Conservation (phyloP, 345 rosid species). For the Acer negundo region DNA sequence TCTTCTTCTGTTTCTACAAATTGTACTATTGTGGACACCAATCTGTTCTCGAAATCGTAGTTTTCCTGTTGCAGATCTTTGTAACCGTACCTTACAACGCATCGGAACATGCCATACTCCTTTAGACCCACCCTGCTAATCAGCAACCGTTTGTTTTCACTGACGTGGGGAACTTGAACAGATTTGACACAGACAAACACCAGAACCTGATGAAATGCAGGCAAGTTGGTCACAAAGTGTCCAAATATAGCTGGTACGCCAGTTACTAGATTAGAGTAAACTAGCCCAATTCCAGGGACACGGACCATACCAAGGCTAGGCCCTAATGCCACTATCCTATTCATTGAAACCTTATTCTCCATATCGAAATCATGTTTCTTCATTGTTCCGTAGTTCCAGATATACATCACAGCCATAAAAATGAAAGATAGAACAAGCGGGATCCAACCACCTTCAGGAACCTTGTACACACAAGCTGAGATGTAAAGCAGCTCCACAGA, state of each 20-base stretch:
- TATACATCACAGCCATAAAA: slow-evolving; percentile 63
- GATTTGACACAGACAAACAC: slow-evolving; percentile 80
- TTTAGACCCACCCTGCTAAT: slow-evolving; percentile 71
- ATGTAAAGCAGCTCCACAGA: slow-evolving; percentile 68
- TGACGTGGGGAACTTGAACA: slow-evolving; percentile 72
- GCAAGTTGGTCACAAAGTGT: slow-evolving; percentile 82
- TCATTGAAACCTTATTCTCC: slow-evolving; percentile 79
- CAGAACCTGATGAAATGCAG: slow-evolving; percentile 76
- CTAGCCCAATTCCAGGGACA: slow-evolving; percentile 82
- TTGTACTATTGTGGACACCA: slow-evolving; percentile 50
- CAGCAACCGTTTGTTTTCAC: slow-evolving; percentile 64
- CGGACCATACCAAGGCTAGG: slow-evolving; percentile 84
- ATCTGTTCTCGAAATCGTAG: slow-evolving; percentile 63
- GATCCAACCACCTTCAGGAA: slow-evolving; percentile 85
- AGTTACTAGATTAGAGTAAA: slow-evolving; percentile 63
- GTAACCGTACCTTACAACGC: slow-evolving; percentile 85
- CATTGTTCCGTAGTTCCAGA: slow-evolving; percentile 83
- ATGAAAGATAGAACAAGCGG: slow-evolving; percentile 61
- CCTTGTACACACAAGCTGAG: slow-evolving; percentile 61
- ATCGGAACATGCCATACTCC: slow-evolving; percentile 78
- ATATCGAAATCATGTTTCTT: slow-evolving; percentile 76
- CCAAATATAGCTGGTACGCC: slow-evolving; percentile 88
- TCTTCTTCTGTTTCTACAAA: slow-evolving; percentile 57
- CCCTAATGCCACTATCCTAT: slow-evolving; percentile 63
- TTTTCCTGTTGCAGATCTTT: slow-evolving; percentile 73